A percentile compares a stretch with the other conserved stretches of the same genome.
phyloP scores from a whole-genome alignment of 192 early-diverging fungal genomes.

The Haplosporangium gracile region DNA sequence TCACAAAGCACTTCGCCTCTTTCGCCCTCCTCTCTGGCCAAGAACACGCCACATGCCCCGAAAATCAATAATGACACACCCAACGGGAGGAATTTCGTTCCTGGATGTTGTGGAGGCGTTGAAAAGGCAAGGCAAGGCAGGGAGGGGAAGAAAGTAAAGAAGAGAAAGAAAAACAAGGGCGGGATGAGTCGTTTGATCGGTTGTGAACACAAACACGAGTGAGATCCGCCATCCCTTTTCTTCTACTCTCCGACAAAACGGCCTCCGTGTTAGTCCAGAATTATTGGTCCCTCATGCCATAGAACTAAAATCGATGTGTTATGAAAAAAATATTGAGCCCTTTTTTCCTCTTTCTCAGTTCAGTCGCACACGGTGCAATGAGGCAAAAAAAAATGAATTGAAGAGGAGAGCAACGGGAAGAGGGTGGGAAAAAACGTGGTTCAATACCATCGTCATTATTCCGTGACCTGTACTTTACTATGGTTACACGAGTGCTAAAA shows the following conservation, averaged over 20 bases:
- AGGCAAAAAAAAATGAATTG: not conserved
- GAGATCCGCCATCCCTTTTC: not conserved
- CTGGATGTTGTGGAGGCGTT: not conserved
- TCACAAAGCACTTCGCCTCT: not conserved
- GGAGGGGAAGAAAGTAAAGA: not conserved
- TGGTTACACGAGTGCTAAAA: not conserved
- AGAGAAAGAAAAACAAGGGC: not conserved
- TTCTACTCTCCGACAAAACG: not conserved
- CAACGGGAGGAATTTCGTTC: not conserved
- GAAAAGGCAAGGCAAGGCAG: not conserved
- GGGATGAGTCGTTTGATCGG: not conserved
- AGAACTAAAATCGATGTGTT: not conserved
- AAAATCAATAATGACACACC: not conserved
- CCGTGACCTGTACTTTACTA: not conserved
- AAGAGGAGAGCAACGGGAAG: not conserved
- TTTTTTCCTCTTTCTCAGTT: not conserved
- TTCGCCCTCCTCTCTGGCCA: not conserved
- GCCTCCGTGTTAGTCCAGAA: not conserved
- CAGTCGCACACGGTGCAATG: not conserved
- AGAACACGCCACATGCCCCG: not conserved
- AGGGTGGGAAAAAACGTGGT: not conserved
- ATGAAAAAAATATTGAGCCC: not conserved
- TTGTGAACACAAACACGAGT: not conserved
- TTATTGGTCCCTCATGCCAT: not conserved
- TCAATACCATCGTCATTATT: not conserved